A percentile compares a stretch with the other conserved stretches of the same genome.
Evolutionary conservation across 1,284 basidiomycete genomes (phyloP).

Genomic region (Meripilus lineatus): DNA sequence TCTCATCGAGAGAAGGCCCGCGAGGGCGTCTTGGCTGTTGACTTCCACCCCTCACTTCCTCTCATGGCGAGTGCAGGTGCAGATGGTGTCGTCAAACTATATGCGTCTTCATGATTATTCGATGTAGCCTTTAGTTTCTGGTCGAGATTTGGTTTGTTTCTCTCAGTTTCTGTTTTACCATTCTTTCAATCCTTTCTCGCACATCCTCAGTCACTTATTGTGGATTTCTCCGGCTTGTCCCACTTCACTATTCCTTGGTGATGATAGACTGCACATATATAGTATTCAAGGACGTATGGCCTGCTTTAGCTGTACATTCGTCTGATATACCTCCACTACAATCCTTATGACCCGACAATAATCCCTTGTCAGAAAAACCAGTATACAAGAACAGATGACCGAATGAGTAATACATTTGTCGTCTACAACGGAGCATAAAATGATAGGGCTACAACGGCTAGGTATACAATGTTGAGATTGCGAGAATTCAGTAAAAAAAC

Average conservation of each 20-base stretch:
- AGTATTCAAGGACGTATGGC: slow-evolving; percentile 7
- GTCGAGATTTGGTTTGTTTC: slow-evolving; percentile 11
- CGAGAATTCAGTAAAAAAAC: too few relatives aligned
- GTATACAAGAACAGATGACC: background rate
- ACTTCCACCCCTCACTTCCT: slow-evolving; percentile 80
- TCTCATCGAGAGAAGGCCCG: slow-evolving; percentile 83
- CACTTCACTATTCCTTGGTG: background rate
- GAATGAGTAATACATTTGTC: slow-evolving; percentile 8
- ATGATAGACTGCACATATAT: slow-evolving; percentile 10
- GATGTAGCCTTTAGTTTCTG: slow-evolving; percentile 3
- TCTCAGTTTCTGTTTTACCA: slow-evolving; percentile 8
- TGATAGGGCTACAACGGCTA: slow-evolving; percentile 30
- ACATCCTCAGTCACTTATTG: background rate
- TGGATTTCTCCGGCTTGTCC: background rate
- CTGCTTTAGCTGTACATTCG: slow-evolving; percentile 11
- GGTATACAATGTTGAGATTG: slow-evolving; percentile 24
- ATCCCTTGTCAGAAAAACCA: too few relatives aligned
- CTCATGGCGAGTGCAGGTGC: slow-evolving; percentile 92
- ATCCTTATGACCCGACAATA: slow-evolving; percentile 22
- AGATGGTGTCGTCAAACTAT: slow-evolving; percentile 92
- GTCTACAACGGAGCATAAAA: background rate
- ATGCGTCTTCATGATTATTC: slow-evolving; percentile 61
- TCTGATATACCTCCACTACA: slow-evolving; percentile 25
- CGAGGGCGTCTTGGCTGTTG: slow-evolving; percentile 88
- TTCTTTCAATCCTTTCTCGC: background rate